These are phyloP conservation scores for Colletotrichum neosansevieriae DNA, from an alignment of 2,329 filamentous ascomycete species.

Conservation along the genomic window DNA sequence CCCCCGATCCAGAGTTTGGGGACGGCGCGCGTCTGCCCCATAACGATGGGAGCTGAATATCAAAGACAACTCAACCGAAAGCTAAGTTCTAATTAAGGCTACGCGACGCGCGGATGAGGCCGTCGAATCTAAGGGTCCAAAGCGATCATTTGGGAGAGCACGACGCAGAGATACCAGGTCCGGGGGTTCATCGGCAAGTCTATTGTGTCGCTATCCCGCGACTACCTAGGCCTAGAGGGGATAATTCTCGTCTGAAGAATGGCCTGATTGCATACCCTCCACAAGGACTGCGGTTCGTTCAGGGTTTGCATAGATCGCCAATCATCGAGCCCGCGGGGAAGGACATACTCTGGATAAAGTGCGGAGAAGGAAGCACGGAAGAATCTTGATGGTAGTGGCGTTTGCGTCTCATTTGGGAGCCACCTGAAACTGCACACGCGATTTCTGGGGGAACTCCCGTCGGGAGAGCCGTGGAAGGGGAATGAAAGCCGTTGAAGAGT, in stretches of 20 bases:
- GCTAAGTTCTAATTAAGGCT: not conserved
- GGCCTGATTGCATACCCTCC: too few species aligned
- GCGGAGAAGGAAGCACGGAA: constrained; percentile 7
- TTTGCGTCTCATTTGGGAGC: not conserved
- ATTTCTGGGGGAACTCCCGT: not conserved
- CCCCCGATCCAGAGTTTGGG: not conserved
- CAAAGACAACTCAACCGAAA: constrained; percentile 12
- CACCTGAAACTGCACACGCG: not conserved
- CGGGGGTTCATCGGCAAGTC: not conserved
- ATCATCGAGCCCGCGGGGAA: not conserved
- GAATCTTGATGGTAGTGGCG: not conserved
- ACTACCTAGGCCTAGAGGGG: not conserved
- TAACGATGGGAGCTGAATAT: not conserved
- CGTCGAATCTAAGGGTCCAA: not conserved
- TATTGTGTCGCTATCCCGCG: not conserved
- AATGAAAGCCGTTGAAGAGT: too few species aligned
- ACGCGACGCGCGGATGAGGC: not conserved
- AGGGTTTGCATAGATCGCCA: not conserved
- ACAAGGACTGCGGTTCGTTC: too few species aligned
- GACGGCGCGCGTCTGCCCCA: not conserved
- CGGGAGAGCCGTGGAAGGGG: too few species aligned
- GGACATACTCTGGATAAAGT: not conserved
- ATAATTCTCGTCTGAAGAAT: not conserved
- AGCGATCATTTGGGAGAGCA: too few species aligned
- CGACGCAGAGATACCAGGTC: too few species aligned